phyloP scores from a whole-genome alignment of 768 basidiomycete genomes.

The Russula griseocarnosa region DNA sequence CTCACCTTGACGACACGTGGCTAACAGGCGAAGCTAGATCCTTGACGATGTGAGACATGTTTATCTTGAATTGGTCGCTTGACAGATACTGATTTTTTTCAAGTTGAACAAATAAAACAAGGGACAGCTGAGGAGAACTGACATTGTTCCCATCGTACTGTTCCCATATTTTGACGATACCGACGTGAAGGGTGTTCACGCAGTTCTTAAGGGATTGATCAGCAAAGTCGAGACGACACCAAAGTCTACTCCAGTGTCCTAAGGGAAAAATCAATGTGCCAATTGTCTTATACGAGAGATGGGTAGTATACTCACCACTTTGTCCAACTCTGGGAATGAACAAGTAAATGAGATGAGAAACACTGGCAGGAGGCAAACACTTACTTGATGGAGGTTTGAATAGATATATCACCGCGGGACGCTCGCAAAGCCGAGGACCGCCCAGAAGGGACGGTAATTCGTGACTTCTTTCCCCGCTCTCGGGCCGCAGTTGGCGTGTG shows the following conservation, averaged over 20 bases:
- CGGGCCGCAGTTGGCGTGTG: too few relatives aligned
- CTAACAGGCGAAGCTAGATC: background rate
- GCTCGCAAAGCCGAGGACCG: too few relatives aligned
- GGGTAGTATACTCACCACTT: too few relatives aligned
- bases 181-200: slow-evolving; percentile 29
- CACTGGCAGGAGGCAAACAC: too few relatives aligned
- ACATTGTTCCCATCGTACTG: background rate
- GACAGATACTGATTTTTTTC: slow-evolving; percentile 1
- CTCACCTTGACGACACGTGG: background rate
- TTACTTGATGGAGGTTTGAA: too few relatives aligned
- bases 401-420: too few relatives aligned
- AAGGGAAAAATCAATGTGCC: too few relatives aligned
- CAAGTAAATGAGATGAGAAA: too few relatives aligned
- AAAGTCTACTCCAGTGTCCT: slow-evolving; percentile 9
- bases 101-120: background rate
- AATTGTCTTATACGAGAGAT: too few relatives aligned
- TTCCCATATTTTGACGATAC: slow-evolving; percentile 6
- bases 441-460: too few relatives aligned
- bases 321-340: too few relatives aligned
- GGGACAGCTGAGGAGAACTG: background rate
- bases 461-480: too few relatives aligned
- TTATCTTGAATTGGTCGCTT: background rate
- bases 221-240: slow-evolving; percentile 1
- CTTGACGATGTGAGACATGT: slow-evolving; percentile 12
- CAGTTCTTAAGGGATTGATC: slow-evolving; percentile 67